Base-by-base conservation (phyloP, 2,329 filamentous ascomycete species). In the Colletotrichum chrysophilum region DNA sequence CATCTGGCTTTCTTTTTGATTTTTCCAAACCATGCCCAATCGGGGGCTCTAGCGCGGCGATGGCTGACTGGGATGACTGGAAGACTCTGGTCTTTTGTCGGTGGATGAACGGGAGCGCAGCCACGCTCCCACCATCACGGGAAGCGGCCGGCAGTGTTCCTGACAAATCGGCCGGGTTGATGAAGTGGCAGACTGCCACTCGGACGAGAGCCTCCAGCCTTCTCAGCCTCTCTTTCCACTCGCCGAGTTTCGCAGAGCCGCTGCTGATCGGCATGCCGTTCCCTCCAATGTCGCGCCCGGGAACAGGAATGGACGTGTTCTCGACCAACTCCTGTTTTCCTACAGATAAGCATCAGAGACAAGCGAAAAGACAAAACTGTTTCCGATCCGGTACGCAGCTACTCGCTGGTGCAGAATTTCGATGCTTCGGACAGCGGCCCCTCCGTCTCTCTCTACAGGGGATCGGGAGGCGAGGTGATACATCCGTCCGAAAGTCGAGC, bases 401-500 rank as follows among this genome's bases (percentile, higher is more conserved):
- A 48, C 16, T 38, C 14, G 18, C 32, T 36, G 55, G 38, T 58
- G 36, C 64, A 30, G 30, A 65, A 66, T 55, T 52, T 30, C 74
- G 48, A 74, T 66, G 38, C 70, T 24, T 74, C 24, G 64, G 58
- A 26, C 70, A 34, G 48, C 73, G 56, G 61, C 26, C 13, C 48
- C 64, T 68, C 70, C n/a, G 70, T 52, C 21, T 48, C 34, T 60
- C 58, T 60, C 58, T 60, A n/a, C 24, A 36, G 48, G 64, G 69
- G 55, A 62, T 68, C 74, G 70, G 74, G 70, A 69, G 65, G 60
- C 74, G 74, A 74, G 70, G 48, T 65, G 74, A 76, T 66, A 76
- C 74, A 74, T 74, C 21, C 70, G 48, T 74, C 70, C 58, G 32
- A 48, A 73, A 21, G 24, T 66, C 58, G 61, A 61, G 36, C 26